These are phyloP conservation scores for Starmerella sp. DNA, from an alignment of 805 yeast genomes.

Conservation along the genomic window DNA sequence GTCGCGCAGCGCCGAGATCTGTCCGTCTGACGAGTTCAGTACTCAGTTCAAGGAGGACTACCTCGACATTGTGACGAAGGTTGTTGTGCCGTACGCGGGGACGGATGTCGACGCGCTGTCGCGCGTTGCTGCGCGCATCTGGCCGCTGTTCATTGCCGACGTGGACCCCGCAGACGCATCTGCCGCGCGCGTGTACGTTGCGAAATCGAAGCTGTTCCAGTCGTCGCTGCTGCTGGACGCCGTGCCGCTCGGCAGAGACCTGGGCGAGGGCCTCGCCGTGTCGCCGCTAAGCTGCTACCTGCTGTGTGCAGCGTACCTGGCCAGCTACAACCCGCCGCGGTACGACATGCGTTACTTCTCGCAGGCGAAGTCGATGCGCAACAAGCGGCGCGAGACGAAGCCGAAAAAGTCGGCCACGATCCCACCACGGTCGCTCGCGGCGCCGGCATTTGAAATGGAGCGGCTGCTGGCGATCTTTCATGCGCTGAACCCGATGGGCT, in stretches of 20 bases:
- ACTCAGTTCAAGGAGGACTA: conserved; percentile 34
- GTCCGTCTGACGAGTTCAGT: background rate
- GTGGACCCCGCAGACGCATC: conserved; percentile 6
- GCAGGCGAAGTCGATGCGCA: conserved; percentile 40
- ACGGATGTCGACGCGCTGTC: conserved; percentile 29
- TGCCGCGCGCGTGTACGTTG: conserved; percentile 22
- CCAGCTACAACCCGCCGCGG: conserved; percentile 62
- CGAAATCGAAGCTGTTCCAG: conserved; percentile 23
- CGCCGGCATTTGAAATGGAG: conserved; percentile 66
- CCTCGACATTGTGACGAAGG: conserved; percentile 35
- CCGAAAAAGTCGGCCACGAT: conserved; percentile 38
- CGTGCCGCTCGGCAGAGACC: background rate
- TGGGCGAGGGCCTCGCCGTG: background rate
- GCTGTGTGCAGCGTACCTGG: conserved; percentile 71
- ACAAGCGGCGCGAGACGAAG: conserved; percentile 32
- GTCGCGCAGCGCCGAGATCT: background rate
- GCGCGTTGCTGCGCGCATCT: conserved; percentile 24
- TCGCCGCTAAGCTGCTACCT: conserved; percentile 39
- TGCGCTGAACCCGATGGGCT: conserved; percentile 45
- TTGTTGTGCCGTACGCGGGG: conserved; percentile 38
- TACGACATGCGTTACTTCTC: conserved; percentile 64
- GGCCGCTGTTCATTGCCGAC: conserved; percentile 29
- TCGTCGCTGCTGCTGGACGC: conserved; percentile 16
- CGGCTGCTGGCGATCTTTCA: conserved; percentile 69
- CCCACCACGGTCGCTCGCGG: conserved; percentile 54